Percentiles rank a stretch among this genome's conserved stretches.
phyloP scores from a whole-genome alignment of 2,329 filamentous ascomycete species.

The Pseudocercospora crystallina region DNA sequence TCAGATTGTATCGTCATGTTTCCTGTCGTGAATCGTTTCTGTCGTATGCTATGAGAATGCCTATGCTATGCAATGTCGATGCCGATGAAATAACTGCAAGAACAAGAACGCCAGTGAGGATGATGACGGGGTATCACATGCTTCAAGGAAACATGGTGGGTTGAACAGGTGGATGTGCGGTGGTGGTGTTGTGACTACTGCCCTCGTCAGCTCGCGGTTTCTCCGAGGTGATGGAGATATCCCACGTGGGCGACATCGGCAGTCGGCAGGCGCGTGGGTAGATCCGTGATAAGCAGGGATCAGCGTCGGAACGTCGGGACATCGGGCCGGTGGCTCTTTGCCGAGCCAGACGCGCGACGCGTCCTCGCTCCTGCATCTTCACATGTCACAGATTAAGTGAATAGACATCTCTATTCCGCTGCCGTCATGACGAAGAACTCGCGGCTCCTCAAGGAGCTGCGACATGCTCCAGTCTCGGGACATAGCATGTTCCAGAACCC shows the following conservation, averaged over 20 bases:
- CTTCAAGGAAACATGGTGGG: not conserved
- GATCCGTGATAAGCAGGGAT: too few relatives aligned
- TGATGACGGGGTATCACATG: slow-evolving; percentile 14
- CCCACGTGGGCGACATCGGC: too few relatives aligned
- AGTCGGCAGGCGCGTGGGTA: too few relatives aligned
- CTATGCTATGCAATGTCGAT: not conserved
- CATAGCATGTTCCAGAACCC: slow-evolving; percentile 12
- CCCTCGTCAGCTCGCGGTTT: not conserved
- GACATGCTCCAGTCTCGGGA: slow-evolving; percentile 8
- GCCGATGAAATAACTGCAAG: not conserved
- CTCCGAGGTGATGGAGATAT: slow-evolving; percentile 2
- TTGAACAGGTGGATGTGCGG: too few relatives aligned
- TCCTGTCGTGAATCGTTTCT: not conserved
- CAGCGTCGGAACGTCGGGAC: too few relatives aligned
- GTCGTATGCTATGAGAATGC: not conserved
- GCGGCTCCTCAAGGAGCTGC: slow-evolving; percentile 12
- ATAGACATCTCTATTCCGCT: not conserved
- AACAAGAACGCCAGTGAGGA: not conserved
- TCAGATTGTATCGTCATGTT: slow-evolving; percentile 20
- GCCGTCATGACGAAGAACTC: slow-evolving; percentile 5
- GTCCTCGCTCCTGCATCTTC: too few relatives aligned
- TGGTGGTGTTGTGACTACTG: too few relatives aligned
- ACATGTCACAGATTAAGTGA: too few relatives aligned
- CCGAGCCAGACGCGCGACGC: too few relatives aligned
- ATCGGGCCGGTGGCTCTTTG: too few relatives aligned